Percentiles rank a stretch among this genome's conserved stretches.
These are phyloP conservation scores for Henckelia pumila DNA, from an alignment of 257 asterid species.

Conservation along the genomic window DNA sequence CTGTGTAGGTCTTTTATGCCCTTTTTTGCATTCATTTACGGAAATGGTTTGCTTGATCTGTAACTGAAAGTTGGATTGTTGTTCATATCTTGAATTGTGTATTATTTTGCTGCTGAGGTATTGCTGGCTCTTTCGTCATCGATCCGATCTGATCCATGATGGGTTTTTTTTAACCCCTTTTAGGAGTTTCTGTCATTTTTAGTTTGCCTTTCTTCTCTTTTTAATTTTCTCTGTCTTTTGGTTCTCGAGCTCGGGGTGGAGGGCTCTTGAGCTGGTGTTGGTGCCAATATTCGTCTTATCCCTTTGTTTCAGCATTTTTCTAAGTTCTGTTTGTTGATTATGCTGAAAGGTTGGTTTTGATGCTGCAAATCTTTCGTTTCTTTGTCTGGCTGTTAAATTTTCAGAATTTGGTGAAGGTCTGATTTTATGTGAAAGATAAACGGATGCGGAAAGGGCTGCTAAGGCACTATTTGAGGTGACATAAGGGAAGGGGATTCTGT, in stretches of 20 bases:
- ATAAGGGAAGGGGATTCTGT: constrained; percentile 31
- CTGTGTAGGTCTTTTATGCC: constrained; percentile 10
- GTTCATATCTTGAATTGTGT: constrained; percentile 17
- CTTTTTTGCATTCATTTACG: not conserved
- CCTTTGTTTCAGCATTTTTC: constrained; percentile 6
- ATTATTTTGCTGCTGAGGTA: constrained; percentile 3
- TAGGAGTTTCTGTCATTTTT: not conserved
- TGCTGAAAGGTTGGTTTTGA: constrained; percentile 18
- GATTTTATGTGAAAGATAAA: constrained; percentile 27
- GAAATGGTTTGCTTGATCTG: constrained; percentile 17
- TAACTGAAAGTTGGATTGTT: constrained; percentile 15
- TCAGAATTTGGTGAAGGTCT: constrained; percentile 21
- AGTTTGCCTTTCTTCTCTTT: constrained; percentile 7
- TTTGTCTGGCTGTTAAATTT: constrained; percentile 11
- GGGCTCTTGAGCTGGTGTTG: constrained; percentile 21
- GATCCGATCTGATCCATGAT: constrained; percentile 22
- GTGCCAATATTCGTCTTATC: not conserved
- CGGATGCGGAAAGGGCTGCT: constrained; percentile 28
- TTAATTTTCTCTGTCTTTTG: not conserved
- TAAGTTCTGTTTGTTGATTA: not conserved
- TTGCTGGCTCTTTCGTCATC: constrained; percentile 15
- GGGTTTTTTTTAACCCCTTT: not conserved
- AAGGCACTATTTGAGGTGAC: constrained; percentile 25
- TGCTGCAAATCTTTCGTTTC: constrained; percentile 3
- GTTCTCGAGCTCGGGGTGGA: not conserved